phyloP scores from a whole-genome alignment of 768 basidiomycete genomes.

The Serendipita sp. region DNA sequence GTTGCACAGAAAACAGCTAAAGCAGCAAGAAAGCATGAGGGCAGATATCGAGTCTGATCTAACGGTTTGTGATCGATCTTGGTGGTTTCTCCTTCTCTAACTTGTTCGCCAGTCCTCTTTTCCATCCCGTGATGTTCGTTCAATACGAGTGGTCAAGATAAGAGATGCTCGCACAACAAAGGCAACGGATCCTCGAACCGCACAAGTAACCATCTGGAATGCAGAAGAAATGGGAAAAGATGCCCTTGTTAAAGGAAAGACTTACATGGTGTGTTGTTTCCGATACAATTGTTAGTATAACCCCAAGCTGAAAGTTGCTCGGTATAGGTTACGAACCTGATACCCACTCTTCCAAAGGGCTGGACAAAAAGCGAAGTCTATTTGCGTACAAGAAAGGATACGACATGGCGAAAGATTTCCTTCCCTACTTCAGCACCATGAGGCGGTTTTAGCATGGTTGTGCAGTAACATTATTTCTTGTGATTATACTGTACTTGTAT shows the following conservation, averaged over 20 bases:
- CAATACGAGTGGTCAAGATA: constrained; percentile 56
- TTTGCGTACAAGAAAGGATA: constrained; percentile 46
- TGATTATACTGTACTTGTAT: background rate
- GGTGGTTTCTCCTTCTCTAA: background rate
- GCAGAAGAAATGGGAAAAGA: constrained; percentile 32
- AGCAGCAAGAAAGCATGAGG: constrained; percentile 31
- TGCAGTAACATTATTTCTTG: too few relatives aligned
- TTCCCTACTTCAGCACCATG: background rate
- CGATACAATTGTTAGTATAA: background rate
- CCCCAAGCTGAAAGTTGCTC: background rate
- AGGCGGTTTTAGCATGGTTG: too few relatives aligned
- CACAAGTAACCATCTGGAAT: constrained; percentile 77
- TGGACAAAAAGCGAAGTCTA: constrained; percentile 60
- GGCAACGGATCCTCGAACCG: constrained; percentile 38
- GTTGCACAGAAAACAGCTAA: constrained; percentile 30
- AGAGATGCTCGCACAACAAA: constrained; percentile 42
- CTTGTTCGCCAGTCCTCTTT: constrained; percentile 30
- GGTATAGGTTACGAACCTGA: constrained; percentile 45
- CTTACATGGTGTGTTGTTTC: constrained; percentile 40
- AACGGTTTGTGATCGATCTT: constrained; percentile 29
- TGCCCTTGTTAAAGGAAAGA: constrained; percentile 42
- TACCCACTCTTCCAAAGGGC: constrained; percentile 46
- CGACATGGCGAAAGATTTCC: constrained; percentile 22
- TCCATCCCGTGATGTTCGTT: constrained; percentile 58
- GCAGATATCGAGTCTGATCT: constrained; percentile 61